Evolutionary conservation across 768 basidiomycete species (phyloP), one percentile per base, ranked within the genome.

Genomic region (Cubamyces sp.): DNA sequence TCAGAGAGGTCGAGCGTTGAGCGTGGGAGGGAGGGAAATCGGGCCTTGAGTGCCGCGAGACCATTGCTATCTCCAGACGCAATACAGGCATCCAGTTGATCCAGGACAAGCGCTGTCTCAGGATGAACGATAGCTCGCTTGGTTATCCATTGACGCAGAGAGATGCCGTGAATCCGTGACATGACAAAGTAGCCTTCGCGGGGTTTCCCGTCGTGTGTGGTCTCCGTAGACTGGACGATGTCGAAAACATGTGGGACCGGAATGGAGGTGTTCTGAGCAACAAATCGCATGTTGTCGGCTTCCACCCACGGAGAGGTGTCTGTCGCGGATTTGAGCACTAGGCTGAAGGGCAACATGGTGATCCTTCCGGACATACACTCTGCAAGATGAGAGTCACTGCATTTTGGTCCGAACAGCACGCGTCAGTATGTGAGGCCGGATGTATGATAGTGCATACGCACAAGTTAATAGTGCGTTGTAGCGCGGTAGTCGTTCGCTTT

Each of bases 241-340:
- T 58, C 56, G 14, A 53, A 52, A 28, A 68, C 50, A 12, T 46
- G 59, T 11, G 69, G 67, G 1, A 70, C 61, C 6, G 69, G 69
- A 12, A 70, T 60, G 18, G 65, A 53, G 26, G 69, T 70, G 41
- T 68, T 15, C 37, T 58, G 18, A 15, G 52, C 58, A 53, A 70
- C 46, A 56, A 65, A 66, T 11, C 46, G 46, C 30, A 62, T 65
- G 42, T 47, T 64, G 14, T 54, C 54, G 9, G 58, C 58, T 47
- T 64, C 63, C 21, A n/a, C 3, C 21, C 12, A 16, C 2, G 58
- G 51, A 14, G 51, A 53, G n/a, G 21, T 18, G n/a, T 14, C 42
- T n/a, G 8, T 7, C 16, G 7, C 21, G 6, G 18, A 23, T 25
- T 60, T 60, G 21, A 47, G 16, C 3, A 42, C 58, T 2, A 60